Evolutionary conservation across 306 rosid species (phyloP), one percentile per base, ranked within the genome.

Genomic region (Adenanthera pavonina): DNA sequence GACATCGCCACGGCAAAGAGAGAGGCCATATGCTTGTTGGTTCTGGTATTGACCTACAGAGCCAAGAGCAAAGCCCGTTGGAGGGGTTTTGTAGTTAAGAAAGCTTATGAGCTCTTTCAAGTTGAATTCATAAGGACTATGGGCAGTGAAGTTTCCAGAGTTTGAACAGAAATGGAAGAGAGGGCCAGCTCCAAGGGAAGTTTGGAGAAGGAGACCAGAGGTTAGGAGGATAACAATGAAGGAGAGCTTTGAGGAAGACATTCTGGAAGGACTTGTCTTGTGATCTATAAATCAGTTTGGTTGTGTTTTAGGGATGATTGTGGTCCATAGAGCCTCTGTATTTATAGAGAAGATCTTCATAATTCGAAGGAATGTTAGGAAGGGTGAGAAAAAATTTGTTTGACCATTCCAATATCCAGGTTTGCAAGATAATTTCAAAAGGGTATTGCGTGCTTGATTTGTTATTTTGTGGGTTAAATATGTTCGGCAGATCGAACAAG

Each of bases 151-250:
- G 72, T 86, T 89, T 69, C 75, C 75, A 6, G 54, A 74, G 72
- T 33, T 84, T 65, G 87, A 89, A 57, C 92, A 91, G 48, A 86
- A 41, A 60, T 86, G 84, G 72, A 53, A 40, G 12, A 91, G 90
- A 40, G 89, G 83, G 25, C 76, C 46, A 0, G 81, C 84, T 8
- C 86, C 89, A 33, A 62, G 15, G 76, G 78, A 84, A 36, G 82
- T n/a, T 38, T 46, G 84, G 69, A 75, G 75, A 48, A 82, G 14
- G n/a, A 85, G 57, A 77, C 41, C 41, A 34, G 74, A 52, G 51
- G 53, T 36, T 34, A 84, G 36, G 15, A 85, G 15, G 36, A 73
- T 43, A 2, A 1, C 6, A 10, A 56, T 16, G 72, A 74, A 3
- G 19, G 36, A 13, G 78, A 60, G 19, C 30, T 74, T 81, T 66